Evolutionary conservation across 2,329 filamentous ascomycete species (phyloP).

Genomic region (Aspergillus fumigatiaffinis): DNA sequence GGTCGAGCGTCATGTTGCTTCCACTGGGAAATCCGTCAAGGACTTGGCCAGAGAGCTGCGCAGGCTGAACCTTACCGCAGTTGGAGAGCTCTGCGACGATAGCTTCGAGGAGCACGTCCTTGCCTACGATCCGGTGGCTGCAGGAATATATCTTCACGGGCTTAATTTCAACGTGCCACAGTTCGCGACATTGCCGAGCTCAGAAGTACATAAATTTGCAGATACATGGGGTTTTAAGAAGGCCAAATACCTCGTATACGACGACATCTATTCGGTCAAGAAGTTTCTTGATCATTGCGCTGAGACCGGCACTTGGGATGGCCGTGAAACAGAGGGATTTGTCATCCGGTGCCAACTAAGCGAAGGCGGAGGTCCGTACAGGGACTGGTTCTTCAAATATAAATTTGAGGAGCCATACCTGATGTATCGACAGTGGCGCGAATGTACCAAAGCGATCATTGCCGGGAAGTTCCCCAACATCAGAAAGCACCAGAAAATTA

Average conservation of each 20-base stretch:
- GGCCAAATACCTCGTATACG: slow-evolving; percentile 72
- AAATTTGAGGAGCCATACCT: slow-evolving; percentile 99
- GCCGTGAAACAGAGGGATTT: slow-evolving; percentile 93
- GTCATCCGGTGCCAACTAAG: slow-evolving; percentile 82
- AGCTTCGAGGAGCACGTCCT: slow-evolving; percentile 95
- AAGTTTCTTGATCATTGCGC: slow-evolving; percentile 78
- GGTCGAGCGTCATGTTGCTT: slow-evolving; percentile 73
- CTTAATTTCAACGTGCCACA: slow-evolving; percentile 93
- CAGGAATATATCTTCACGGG: slow-evolving; percentile 91
- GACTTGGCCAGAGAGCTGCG: slow-evolving; percentile 75
- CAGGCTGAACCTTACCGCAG: slow-evolving; percentile 82
- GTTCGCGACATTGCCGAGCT: slow-evolving; percentile 81
- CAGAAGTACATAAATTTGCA: slow-evolving; percentile 83
- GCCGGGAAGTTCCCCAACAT: slow-evolving; percentile 66
- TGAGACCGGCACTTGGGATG: slow-evolving; percentile 83
- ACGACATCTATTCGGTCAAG: slow-evolving; percentile 71
- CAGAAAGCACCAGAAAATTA: slow-evolving; percentile 86
- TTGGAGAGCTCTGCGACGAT: slow-evolving; percentile 95
- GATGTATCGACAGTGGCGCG: slow-evolving; percentile 98
- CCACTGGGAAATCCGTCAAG: slow-evolving; percentile 70
- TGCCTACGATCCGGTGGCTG: slow-evolving; percentile 74
- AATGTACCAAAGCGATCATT: slow-evolving; percentile 91
- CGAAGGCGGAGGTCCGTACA: slow-evolving; percentile 52
- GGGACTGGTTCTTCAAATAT: slow-evolving; percentile 99
- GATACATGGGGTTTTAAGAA: slow-evolving; percentile 92